Evolutionary conservation across 2,329 filamentous ascomycete genomes (phyloP), one percentile per base, ranked within the genome.

Genomic region (Xylariaceae sp.): DNA sequence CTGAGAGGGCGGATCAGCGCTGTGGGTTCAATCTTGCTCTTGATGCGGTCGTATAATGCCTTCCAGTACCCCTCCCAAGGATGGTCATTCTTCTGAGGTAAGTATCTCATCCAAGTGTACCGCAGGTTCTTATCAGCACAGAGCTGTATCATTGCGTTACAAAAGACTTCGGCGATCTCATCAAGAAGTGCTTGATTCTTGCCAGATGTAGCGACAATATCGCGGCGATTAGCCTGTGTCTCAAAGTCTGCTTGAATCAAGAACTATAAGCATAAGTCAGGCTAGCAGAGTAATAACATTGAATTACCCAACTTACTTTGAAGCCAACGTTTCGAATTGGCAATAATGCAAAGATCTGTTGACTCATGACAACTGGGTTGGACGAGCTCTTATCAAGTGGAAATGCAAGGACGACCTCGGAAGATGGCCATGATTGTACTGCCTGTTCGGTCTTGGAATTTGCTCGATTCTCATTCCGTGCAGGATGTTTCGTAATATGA

Each of bases 211-310:
- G 60, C 46, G 19, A 68, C 63, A n/a, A 82, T 71, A 44, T 77
- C 75, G 53, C 81, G 68, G 0, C 79, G 69, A 58, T 68, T 78
- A 2, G 76, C 78, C 9, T 74, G 63, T 0, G 75, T 80, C 40
- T 77, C 76, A 52, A 82, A 83, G 59, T 82, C 79, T 6, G 76
- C 72, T 8, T 83, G 79, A 7, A 83, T 78, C 1, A 82, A 62
- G 40, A 82, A 82, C 40, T 52, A 29, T 14, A 6, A 29, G 29
- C 2, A 23, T 39, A 23, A 39, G 50, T 14, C 14, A 53, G 16
- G 24, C 11, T 23, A 16, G 5, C 17, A 23, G 24, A 2, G 9
- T 39, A 31, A 9, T 7, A n/a, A n/a, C n/a, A 23, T 23, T 29
- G 5, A 6, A 9, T 31, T 12, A 23, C 14, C 3, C 31, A 12